Evolutionary conservation across 192 early-diverging fungal genomes (phyloP).

Genomic region (Umbelopsis isabellina): DNA sequence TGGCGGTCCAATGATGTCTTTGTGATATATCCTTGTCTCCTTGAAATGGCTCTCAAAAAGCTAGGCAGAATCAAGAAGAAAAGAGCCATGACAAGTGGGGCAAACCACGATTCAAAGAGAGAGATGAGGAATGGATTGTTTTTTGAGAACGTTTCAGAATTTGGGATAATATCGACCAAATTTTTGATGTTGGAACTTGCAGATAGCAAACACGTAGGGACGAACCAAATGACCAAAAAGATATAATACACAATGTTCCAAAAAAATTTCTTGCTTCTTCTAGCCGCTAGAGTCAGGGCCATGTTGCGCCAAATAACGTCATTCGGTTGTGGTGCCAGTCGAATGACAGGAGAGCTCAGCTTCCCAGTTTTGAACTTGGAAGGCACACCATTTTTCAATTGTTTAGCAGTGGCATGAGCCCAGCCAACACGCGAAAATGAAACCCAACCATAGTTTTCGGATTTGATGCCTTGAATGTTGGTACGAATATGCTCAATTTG

Average conservation of each 20-base stretch:
- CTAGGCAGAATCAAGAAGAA: slow-evolving; percentile 70
- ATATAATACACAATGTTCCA: slow-evolving; percentile 52
- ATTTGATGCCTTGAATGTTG: slow-evolving; percentile 49
- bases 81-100: slow-evolving; percentile 66
- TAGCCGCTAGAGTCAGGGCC: slow-evolving; percentile 52
- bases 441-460: slow-evolving; percentile 73
- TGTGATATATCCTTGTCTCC: slow-evolving; percentile 72
- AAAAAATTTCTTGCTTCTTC: slow-evolving; percentile 45
- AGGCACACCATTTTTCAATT: slow-evolving; percentile 31
- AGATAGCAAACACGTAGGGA: slow-evolving; percentile 67
- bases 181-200: slow-evolving; percentile 61
- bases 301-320: slow-evolving; percentile 81
- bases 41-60: slow-evolving; percentile 61
- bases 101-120: slow-evolving; percentile 66
- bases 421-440: slow-evolving; percentile 61
- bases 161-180: slow-evolving; percentile 57
- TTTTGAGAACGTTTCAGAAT: slow-evolving; percentile 50
- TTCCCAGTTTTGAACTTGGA: slow-evolving; percentile 3
- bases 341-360: slow-evolving; percentile 30
- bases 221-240: slow-evolving; percentile 67
- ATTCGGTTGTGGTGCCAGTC: slow-evolving; percentile 70
- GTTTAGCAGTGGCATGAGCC: slow-evolving; percentile 50
- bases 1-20: slow-evolving; percentile 70
- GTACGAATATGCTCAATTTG: slow-evolving; percentile 56
- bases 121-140: slow-evolving; percentile 54